Evolutionary conservation across 108 stramenopile species (phyloP).

Genomic region (Bacterosira constricta): DNA sequence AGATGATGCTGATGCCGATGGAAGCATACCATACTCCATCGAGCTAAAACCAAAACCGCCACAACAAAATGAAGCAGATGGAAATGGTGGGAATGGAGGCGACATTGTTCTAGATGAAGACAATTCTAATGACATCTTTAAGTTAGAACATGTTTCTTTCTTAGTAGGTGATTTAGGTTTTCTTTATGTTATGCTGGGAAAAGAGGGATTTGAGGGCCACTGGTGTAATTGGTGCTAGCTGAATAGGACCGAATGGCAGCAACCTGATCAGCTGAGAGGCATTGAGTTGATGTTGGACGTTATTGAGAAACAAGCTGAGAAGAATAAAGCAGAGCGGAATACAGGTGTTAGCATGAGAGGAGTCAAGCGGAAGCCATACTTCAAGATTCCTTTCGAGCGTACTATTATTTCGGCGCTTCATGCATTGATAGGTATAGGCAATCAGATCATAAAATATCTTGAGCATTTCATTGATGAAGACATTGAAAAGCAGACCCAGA

Average conservation of each 20-base stretch:
- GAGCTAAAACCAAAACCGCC: no score
- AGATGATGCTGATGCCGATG: no score
- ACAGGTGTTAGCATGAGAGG: neutral
- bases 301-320: neutral
- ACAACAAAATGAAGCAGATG: no score
- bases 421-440: neutral
- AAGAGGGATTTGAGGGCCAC: neutral
- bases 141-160: no score
- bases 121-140: no score
- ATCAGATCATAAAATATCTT: neutral
- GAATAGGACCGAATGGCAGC: neutral
- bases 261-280: neutral
- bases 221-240: conserved; percentile 1
- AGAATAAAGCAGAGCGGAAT: neutral
- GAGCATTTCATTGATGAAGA: neutral
- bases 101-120: no score
- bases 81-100: no score
- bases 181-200: neutral
- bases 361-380: neutral
- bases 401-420: neutral
- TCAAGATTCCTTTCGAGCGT: neutral
- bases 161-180: neutral
- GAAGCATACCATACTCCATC: no score
- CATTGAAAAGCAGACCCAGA: neutral
- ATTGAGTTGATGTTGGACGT: neutral